Evolutionary conservation across 768 basidiomycete genomes (phyloP), one percentile per base, ranked within the genome.

Genomic region (Termitomyces sp.): DNA sequence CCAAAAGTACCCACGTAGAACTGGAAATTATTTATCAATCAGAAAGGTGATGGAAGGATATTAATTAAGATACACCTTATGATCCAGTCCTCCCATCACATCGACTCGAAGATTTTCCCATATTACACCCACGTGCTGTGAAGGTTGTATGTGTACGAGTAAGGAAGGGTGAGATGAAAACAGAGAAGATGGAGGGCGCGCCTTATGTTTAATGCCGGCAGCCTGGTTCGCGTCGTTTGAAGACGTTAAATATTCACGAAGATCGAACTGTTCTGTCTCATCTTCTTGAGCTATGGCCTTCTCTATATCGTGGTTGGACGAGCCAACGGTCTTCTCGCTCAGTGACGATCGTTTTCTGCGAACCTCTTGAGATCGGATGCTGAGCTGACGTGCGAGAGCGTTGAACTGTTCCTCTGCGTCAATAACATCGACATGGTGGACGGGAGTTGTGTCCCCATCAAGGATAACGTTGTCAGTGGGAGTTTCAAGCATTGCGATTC

Each of bases 51-150:
- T 12, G 44, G 43, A 30, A 7, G 15, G 30, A n/a, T 14, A 41
- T 31, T 5, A 28, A 6, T 57, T 50, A 53, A 9, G 11, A 57
- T 73, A 43, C 47, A 80, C 87, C 74, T 87, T 89, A 66, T 72
- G 75, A 66, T 80, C 75, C 11, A 71, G 63, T 12, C 79, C 80
- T 19, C 85, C 87, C 3, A 76, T 56, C 33, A 83, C 85, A 6
- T 81, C 73, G 33, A 89, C 88, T 56, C 82, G 73, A 0, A 91
- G 71, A 61, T 85, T 75, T 51, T 87, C 79, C 89, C 89, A 91
- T 26, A 82, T 81, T 23, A 91, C 83, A 33, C 87, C 87, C 8
- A 90, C 86, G 57, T 86, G 84, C 77, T 80, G 54, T 31, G 10
- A 28, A 21, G 11, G 19, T 14, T 6, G 19, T 19, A 57, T 26